Evolutionary conservation across 805 yeast species (phyloP).

Genomic region (Candida tammaniensis): DNA sequence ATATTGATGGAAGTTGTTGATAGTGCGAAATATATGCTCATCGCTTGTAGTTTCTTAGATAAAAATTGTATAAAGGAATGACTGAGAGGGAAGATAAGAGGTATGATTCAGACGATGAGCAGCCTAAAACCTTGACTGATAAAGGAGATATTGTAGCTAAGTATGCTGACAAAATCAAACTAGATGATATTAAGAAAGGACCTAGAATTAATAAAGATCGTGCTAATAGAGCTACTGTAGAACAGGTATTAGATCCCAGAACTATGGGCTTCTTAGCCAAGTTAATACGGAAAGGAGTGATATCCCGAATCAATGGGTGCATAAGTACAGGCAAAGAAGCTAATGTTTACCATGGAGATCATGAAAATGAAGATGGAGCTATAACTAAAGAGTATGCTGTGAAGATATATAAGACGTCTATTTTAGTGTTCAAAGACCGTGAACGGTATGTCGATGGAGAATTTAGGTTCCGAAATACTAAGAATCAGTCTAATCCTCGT

Average conservation of each 20-base stretch:
- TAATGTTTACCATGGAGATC: conserved; percentile 76
- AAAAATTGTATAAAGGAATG: too few species aligned
- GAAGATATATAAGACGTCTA: conserved; percentile 93
- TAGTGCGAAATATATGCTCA: not conserved
- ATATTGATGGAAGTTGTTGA: not conserved
- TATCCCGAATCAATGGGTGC: conserved; percentile 88
- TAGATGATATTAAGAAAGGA: conserved; percentile 56
- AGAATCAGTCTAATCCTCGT: conserved; percentile 86
- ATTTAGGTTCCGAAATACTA: conserved; percentile 82
- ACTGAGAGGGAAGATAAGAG: not conserved
- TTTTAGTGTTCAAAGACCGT: conserved; percentile 93
- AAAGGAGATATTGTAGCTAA: conserved; percentile 53
- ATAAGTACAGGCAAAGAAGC: conserved; percentile 97
- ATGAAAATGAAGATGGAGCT: conserved; percentile 59
- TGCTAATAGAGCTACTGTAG: conserved; percentile 94
- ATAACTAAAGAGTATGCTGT: conserved; percentile 70
- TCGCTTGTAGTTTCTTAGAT: too few species aligned
- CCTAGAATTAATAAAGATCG: conserved; percentile 72
- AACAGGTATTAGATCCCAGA: conserved; percentile 93
- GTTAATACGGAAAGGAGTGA: conserved; percentile 77
- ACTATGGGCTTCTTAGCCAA: conserved; percentile 81
- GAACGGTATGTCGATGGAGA: conserved; percentile 97
- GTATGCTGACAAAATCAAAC: conserved; percentile 62
- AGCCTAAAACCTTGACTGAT: conserved; percentile 28
- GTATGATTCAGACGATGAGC: conserved; percentile 12